phyloP scores from a whole-genome alignment of 225 moss, liverwort and hornwort genomes.

The Pseudoscleropodium purum region DNA sequence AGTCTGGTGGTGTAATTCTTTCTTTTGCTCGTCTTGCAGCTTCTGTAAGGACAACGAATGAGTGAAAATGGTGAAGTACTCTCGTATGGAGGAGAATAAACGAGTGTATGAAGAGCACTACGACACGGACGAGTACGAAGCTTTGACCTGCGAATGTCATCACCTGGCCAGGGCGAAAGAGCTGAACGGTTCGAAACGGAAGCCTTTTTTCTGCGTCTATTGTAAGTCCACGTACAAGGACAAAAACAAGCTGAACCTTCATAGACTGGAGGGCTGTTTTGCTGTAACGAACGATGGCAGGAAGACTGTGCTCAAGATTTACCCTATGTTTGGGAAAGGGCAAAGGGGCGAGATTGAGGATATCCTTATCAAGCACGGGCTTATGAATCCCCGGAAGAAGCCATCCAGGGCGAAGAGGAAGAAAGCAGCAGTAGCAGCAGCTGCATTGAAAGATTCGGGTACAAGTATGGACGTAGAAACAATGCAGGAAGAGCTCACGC shows the following conservation, averaged over 20 bases:
- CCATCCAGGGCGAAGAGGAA: conserved; percentile 43
- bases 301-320: conserved; percentile 45
- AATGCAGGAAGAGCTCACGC: not conserved
- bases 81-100: conserved; percentile 56
- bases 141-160: conserved; percentile 49
- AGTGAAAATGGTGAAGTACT: conserved; percentile 48
- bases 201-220: conserved; percentile 46
- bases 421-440: conserved; percentile 9
- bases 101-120: conserved; percentile 39
- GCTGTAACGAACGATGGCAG: conserved; percentile 37
- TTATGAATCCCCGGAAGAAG: conserved; percentile 46
- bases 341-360: conserved; percentile 50
- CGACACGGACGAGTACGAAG: conserved; percentile 48
- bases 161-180: conserved; percentile 36
- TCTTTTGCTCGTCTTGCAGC: conserved; percentile 4
- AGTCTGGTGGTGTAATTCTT: not conserved
- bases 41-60: conserved; percentile 15
- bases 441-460: conserved; percentile 4
- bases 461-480: conserved; percentile 2
- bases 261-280: conserved; percentile 45
- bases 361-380: conserved; percentile 53
- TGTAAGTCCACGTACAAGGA: conserved; percentile 40
- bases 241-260: conserved; percentile 50
- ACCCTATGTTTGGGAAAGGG: conserved; percentile 52
- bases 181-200: conserved; percentile 33